These are phyloP conservation scores for Candida pseudofarinosa DNA, from an alignment of 805 yeast genomes.

Conservation along the genomic window DNA sequence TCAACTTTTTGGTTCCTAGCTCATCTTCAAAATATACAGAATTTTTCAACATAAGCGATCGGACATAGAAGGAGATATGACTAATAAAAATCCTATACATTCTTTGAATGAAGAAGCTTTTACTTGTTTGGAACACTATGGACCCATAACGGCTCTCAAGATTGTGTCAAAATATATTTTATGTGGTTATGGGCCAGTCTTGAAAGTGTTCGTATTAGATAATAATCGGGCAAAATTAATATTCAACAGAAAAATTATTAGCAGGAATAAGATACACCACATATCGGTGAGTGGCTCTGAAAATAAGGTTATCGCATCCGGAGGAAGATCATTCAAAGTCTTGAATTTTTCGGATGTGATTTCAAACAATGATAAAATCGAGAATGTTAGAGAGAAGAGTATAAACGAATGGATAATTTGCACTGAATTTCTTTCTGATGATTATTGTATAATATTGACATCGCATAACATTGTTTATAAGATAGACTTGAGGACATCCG, in stretches of 20 bases:
- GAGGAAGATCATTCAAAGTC: constrained; percentile 66
- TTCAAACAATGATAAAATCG: constrained; percentile 8
- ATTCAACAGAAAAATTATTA: constrained; percentile 46
- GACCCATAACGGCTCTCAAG: constrained; percentile 69
- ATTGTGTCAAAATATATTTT: constrained; percentile 36
- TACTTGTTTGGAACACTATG: constrained; percentile 38
- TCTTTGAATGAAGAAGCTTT: constrained; percentile 8
- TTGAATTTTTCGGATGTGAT: constrained; percentile 27
- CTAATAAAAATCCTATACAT: background rate
- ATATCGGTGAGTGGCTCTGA: constrained; percentile 39
- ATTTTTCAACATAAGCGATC: background rate
- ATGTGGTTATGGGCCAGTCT: constrained; percentile 69
- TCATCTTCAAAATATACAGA: background rate
- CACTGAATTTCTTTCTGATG: constrained; percentile 45
- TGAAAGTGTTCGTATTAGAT: constrained; percentile 48
- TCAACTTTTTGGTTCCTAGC: background rate
- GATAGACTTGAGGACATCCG: constrained; percentile 26
- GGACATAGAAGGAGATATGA: background rate
- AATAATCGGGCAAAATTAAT: constrained; percentile 28
- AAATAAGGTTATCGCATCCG: constrained; percentile 46
- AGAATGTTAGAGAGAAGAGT: constrained; percentile 38
- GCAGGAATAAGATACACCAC: constrained; percentile 81
- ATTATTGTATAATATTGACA: constrained; percentile 50
- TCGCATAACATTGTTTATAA: constrained; percentile 69
- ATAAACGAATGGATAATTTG: constrained; percentile 79